These are phyloP conservation scores for Plasmodium gonderi DNA, from an alignment of 169 alveolate genomes.

Conservation along the genomic window DNA sequence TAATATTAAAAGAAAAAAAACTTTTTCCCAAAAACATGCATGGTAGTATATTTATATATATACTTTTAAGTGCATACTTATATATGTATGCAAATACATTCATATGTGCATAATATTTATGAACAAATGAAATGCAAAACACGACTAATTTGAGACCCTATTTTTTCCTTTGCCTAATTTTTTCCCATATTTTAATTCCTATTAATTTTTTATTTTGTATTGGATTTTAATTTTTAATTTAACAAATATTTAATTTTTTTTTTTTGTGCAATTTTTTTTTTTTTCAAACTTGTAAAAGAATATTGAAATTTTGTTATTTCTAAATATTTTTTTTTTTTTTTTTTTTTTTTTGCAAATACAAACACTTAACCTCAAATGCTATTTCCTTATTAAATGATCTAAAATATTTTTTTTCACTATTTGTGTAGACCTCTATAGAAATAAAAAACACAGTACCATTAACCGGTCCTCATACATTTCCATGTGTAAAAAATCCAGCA, in stretches of 20 bases:
- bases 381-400: neutral
- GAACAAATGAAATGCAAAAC: neutral
- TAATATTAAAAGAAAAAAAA: conserved; percentile 2
- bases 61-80: neutral
- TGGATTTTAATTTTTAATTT: conserved; percentile 37
- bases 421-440: conserved; percentile 2
- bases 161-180: neutral
- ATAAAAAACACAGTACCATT: conserved; percentile 9
- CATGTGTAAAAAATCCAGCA: conserved; percentile 1
- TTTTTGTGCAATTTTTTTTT: conserved; percentile 5
- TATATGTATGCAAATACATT: neutral
- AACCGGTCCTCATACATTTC: conserved; percentile 6
- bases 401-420: conserved; percentile 7
- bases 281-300: neutral
- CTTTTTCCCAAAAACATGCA: neutral
- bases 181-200: conserved; percentile 1
- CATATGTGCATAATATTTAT: neutral
- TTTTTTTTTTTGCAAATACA: neutral
- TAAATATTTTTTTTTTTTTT: neutral
- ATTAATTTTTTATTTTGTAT: neutral
- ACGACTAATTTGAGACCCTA: conserved; percentile 3
- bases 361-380: neutral
- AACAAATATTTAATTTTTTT: conserved; percentile 22
- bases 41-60: neutral
- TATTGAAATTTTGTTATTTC: conserved; percentile 18